These are phyloP conservation scores for Colletotrichum sp. DNA, from an alignment of 2,329 filamentous ascomycete genomes.

Conservation along the genomic window DNA sequence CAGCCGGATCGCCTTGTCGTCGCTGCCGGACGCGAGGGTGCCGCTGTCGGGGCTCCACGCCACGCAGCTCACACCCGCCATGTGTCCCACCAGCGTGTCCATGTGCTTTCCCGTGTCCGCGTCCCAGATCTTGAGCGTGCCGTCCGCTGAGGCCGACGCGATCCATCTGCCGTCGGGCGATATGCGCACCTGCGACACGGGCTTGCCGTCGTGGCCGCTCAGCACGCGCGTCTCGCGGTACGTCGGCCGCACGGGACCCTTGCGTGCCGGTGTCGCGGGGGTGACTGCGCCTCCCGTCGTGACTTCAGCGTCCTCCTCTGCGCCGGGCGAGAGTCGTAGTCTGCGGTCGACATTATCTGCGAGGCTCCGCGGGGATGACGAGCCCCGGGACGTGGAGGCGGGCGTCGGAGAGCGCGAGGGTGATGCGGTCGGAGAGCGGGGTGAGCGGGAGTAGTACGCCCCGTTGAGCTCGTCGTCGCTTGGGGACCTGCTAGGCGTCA, in stretches of 20 bases:
- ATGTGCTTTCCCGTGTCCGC: conserved; percentile 77
- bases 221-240: conserved; percentile 57
- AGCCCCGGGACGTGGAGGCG: conserved; percentile 30
- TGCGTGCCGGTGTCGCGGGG: conserved; percentile 9
- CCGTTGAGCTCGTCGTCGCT: conserved; percentile 27
- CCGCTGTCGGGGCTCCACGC: conserved; percentile 93
- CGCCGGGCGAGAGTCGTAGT: conserved; percentile 24
- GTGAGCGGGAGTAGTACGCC: conserved; percentile 26
- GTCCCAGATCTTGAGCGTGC: conserved; percentile 91
- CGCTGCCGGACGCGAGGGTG: conserved; percentile 87
- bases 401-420: conserved; percentile 34
- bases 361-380: conserved; percentile 15
- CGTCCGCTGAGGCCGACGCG: conserved; percentile 88
- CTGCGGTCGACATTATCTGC: conserved; percentile 15
- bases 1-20: conserved; percentile 94
- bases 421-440: conserved; percentile 9
- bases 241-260: conserved; percentile 9
- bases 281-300: conserved; percentile 27
- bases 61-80: conserved; percentile 89
- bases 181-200: conserved; percentile 86
- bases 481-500: conserved; percentile 20
- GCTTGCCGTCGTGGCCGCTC: conserved; percentile 73
- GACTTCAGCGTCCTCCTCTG: conserved; percentile 24
- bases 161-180: conserved; percentile 91
- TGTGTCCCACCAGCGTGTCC: conserved; percentile 90